These are phyloP conservation scores for Escallonia rubra DNA, from an alignment of 129 eudicot genomes.

Conservation along the genomic window DNA sequence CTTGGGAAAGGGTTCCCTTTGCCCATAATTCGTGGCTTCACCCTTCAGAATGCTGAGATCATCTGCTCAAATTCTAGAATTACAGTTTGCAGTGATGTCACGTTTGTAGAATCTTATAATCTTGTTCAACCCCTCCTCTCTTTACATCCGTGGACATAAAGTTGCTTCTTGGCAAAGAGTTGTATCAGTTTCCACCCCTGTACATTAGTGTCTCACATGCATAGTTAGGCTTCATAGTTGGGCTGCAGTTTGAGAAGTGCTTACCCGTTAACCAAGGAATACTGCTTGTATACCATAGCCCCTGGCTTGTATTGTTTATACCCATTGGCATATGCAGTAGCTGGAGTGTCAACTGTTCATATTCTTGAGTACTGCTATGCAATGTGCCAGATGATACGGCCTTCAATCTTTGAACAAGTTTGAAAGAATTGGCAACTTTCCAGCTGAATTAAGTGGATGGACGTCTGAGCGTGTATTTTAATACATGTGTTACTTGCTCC, in stretches of 20 bases:
- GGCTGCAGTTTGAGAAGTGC: background rate
- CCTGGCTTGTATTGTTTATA: too few species aligned
- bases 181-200: background rate
- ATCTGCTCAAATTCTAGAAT: constrained; percentile 32
- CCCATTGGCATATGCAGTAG: too few species aligned
- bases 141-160: constrained; percentile 1
- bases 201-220: constrained; percentile 19
- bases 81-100: constrained; percentile 50
- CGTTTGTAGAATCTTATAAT: constrained; percentile 25
- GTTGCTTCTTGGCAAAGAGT: background rate
- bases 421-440: too few species aligned
- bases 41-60: constrained; percentile 54
- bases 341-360: too few species aligned
- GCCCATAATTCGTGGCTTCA: constrained; percentile 53
- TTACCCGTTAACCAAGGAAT: too few species aligned
- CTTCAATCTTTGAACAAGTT: too few species aligned
- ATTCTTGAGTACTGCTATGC: too few species aligned
- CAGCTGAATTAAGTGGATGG: too few species aligned
- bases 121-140: constrained; percentile 8
- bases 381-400: too few species aligned
- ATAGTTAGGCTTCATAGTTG: constrained; percentile 1
- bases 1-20: constrained; percentile 54
- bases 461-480: too few species aligned
- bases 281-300: too few species aligned
- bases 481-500: too few species aligned